phyloP scores from a whole-genome alignment of 768 basidiomycete species.

The Amanita rubescens region DNA sequence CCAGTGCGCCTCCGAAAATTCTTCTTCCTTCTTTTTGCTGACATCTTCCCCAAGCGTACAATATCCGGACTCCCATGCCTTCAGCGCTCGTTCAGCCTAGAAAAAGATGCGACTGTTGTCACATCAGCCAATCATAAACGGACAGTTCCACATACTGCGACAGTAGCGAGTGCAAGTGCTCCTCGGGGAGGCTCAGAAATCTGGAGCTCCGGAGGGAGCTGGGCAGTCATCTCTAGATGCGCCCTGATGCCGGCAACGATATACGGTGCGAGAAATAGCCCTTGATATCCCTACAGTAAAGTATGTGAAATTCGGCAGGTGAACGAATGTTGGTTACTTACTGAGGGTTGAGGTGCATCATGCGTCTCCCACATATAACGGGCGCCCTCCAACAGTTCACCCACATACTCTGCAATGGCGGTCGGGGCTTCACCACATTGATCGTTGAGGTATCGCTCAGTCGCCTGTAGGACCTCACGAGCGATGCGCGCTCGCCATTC shows the following conservation, averaged over 20 bases:
- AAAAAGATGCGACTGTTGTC: not conserved
- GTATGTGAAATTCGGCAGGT: too few relatives aligned
- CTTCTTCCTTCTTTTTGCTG: conserved; percentile 1
- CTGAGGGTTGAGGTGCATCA: not conserved
- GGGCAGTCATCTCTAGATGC: not conserved
- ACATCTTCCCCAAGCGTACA: not conserved
- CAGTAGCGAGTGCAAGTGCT: not conserved
- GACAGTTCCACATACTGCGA: too few relatives aligned
- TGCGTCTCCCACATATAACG: not conserved
- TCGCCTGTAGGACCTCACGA: not conserved
- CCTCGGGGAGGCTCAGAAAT: not conserved
- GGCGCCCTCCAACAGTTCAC: not conserved
- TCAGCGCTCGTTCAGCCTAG: not conserved
- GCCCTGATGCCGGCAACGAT: not conserved
- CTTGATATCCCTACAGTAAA: not conserved
- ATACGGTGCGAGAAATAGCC: not conserved
- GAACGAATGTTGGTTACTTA: not conserved
- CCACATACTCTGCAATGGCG: not conserved
- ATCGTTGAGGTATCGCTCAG: not conserved
- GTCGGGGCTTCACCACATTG: not conserved
- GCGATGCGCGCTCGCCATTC: not conserved
- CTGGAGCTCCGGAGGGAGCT: not conserved
- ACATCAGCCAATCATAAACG: not conserved
- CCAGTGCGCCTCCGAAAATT: not conserved
- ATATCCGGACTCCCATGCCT: not conserved